Base-by-base conservation (phyloP, 208 protist genomes). In the Crithidia mellificae region DNA sequence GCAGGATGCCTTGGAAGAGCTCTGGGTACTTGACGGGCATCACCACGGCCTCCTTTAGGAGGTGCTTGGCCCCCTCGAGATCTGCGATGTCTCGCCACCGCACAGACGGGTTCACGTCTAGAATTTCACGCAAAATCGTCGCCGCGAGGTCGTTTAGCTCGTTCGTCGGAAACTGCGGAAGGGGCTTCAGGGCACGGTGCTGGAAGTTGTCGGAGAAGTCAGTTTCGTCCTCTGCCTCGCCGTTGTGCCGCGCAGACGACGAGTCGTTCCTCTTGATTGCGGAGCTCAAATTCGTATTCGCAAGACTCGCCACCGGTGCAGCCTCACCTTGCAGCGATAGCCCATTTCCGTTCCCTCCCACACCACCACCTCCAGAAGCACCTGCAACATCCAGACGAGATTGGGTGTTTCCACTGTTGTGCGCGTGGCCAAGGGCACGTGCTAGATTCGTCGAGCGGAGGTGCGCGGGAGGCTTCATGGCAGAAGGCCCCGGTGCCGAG, bases 11-110 rank as follows among this genome's bases (percentile, higher is more conserved):
- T 29, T 83, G 79, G 65, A 98, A 98, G 12, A 97, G 80, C 64
- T 91, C 78, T 7, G 94, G 94, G 77, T 95, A 94, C 66, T 87
- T 84, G 17, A 95, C 87, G 24, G 94, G 94, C 88, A 97, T 93
- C 44, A 97, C 89, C 32, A 97, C 89, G 2, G 90, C 89, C 80
- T 99, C 97, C 71, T 95, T 86, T 54, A 99, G 84, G 36, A 98
- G 73, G 32, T 89, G 80, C 78, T 98, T 99, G 22, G 93, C 95
- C 25, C 93, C 69, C 11, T 96, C 84, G 15, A 98, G 75, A 29
- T 85, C 88, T 12, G 95, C 97, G 71, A 99, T 98, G 68, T 97
- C 87, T 44, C 53, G 68, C 92, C 93, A 98, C 6, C 74, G 73
- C 20, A 98, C 84, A 44, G 85, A 77, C n/a, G 89, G 89, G 66